These are phyloP conservation scores for Allium cepa DNA, from an alignment of 106 monocot genomes.

Conservation along the genomic window DNA sequence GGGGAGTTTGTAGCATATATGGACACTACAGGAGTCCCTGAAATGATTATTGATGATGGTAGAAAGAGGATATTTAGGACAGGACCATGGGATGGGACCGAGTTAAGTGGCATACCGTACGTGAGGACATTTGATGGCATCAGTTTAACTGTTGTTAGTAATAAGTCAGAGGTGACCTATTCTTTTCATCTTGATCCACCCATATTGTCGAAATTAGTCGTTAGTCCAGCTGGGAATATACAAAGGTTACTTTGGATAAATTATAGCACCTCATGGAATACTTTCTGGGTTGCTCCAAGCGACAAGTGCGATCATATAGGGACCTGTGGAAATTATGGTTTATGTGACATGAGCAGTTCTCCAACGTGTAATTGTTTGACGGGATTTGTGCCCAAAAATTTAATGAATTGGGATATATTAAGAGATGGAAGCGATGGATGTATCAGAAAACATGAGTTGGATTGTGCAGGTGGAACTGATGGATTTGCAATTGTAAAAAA, in stretches of 20 bases:
- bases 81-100: not conserved
- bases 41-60: slow-evolving; percentile 6
- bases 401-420: not conserved
- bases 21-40: not conserved
- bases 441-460: slow-evolving; percentile 8
- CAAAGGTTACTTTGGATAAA: not conserved
- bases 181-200: not conserved
- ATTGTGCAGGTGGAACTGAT: slow-evolving; percentile 26
- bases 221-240: not conserved
- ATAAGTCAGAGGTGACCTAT: not conserved
- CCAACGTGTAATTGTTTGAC: slow-evolving; percentile 1
- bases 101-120: not conserved
- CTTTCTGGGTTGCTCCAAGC: not conserved
- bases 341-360: slow-evolving; percentile 7
- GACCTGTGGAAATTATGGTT: slow-evolving; percentile 1
- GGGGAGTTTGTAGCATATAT: not conserved
- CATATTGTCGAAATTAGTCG: not conserved
- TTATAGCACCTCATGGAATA: not conserved
- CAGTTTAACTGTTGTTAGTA: not conserved
- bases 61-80: not conserved
- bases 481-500: slow-evolving; percentile 15
- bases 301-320: not conserved
- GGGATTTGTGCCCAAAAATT: slow-evolving; percentile 5
- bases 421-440: slow-evolving; percentile 26
- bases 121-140: not conserved